Percentiles rank a stretch among this genome's conserved stretches.
These are phyloP conservation scores for Silene vulgaris DNA, from an alignment of 179 eudicot species.

Conservation along the genomic window DNA sequence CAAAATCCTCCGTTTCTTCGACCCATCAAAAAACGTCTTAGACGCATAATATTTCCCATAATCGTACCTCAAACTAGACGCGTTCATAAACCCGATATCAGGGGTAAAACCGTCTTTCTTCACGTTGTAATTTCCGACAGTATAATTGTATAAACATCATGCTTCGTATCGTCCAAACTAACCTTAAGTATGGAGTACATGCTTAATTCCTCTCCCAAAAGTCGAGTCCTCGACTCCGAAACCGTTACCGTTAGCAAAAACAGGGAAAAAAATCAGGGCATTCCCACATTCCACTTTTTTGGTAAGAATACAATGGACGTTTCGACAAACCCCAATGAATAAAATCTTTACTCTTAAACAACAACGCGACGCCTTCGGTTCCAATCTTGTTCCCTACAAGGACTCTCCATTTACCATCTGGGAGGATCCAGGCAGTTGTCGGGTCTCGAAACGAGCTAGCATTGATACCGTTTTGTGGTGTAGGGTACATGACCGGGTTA, in stretches of 20 bases:
- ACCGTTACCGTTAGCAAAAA: background rate
- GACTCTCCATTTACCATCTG: constrained; percentile 35
- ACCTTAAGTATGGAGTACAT: constrained; percentile 50
- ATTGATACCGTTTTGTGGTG: constrained; percentile 29
- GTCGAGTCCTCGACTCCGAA: constrained; percentile 37
- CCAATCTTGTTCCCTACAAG: constrained; percentile 32
- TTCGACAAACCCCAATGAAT: constrained; percentile 40
- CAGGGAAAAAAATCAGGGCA: constrained; percentile 69
- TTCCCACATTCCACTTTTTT: constrained; percentile 62
- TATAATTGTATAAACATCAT: constrained; percentile 50
- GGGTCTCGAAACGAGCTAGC: constrained; percentile 47
- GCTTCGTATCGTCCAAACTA: constrained; percentile 42
- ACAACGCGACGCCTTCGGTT: constrained; percentile 28
- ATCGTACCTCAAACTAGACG: constrained; percentile 37
- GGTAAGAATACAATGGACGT: constrained; percentile 40
- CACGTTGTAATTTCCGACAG: constrained; percentile 41
- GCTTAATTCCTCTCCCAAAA: constrained; percentile 18
- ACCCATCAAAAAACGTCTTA: constrained; percentile 48
- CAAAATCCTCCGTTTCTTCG: constrained; percentile 43
- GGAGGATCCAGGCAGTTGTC: constrained; percentile 41
- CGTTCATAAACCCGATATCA: constrained; percentile 25
- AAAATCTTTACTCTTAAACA: constrained; percentile 58
- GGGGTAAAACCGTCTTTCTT: constrained; percentile 34
- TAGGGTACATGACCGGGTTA: constrained; percentile 41
- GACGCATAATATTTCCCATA: constrained; percentile 62